These are phyloP conservation scores for Zygosaccharomyces lentus DNA, from an alignment of 805 yeast genomes.

Conservation along the genomic window DNA sequence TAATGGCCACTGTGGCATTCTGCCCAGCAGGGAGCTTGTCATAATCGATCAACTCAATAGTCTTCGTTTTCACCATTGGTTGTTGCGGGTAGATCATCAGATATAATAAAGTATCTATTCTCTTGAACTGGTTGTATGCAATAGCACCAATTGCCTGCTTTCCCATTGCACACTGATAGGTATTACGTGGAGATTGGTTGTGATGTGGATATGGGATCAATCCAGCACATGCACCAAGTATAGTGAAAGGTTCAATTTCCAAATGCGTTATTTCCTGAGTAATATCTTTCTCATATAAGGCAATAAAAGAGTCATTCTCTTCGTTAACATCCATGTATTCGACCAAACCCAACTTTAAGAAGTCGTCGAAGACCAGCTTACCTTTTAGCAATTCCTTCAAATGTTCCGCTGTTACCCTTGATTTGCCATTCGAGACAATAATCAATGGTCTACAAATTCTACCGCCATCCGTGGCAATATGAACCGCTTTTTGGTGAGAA, in stretches of 20 bases:
- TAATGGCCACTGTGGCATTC: slow-evolving; percentile 97
- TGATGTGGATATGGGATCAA: slow-evolving; percentile 99
- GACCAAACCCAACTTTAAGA: slow-evolving; percentile 77
- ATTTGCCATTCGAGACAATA: slow-evolving; percentile 67
- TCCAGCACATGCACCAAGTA: slow-evolving; percentile 96
- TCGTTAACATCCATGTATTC: slow-evolving; percentile 97
- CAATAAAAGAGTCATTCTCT: slow-evolving; percentile 91
- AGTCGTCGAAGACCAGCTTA: slow-evolving; percentile 84
- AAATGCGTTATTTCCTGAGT: slow-evolving; percentile 67
- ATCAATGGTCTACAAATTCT: slow-evolving; percentile 96
- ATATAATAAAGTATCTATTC: slow-evolving; percentile 90
- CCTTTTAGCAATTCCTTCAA: slow-evolving; percentile 59
- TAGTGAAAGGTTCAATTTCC: slow-evolving; percentile 97
- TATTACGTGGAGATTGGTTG: slow-evolving; percentile 98
- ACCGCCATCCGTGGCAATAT: slow-evolving; percentile 98
- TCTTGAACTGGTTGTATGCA: slow-evolving; percentile 91
- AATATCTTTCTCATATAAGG: slow-evolving; percentile 73
- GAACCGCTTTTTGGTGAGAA: slow-evolving; percentile 86
- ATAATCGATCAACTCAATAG: slow-evolving; percentile 90
- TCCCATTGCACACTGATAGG: slow-evolving; percentile 99
- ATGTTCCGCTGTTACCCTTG: slow-evolving; percentile 72
- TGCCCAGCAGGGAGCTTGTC: slow-evolving; percentile 98
- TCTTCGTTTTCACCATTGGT: slow-evolving; percentile 97
- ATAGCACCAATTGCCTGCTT: slow-evolving; percentile 99
- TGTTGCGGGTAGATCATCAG: slow-evolving; percentile 99